Base-by-base conservation (phyloP, 2,329 filamentous ascomycete species). In the Exophiala oligosperma region DNA sequence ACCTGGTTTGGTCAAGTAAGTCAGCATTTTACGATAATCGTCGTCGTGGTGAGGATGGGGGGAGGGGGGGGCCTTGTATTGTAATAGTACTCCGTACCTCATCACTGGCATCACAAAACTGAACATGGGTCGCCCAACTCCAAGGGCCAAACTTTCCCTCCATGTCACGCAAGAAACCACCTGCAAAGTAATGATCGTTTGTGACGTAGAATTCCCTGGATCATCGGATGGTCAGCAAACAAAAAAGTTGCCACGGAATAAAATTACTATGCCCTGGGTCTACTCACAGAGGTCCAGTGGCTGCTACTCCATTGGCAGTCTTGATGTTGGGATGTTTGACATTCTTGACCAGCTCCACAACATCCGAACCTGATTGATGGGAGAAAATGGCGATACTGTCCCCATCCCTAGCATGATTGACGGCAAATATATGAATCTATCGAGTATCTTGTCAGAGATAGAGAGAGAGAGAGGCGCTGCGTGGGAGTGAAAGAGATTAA, bases 261-360 rank as follows among this genome's bases (percentile, higher is more conserved):
- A 1, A 17, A 17, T 17, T 17, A 17, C 17, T 17, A 17, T 17
- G 17, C 21, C 17, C 23, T 26, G 3, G 23, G 37, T 17, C 17
- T 40, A 17, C 44, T 47, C 44, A 63, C 61, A 58, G n/a, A 14
- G 58, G 49, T 1, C 61, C 58, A 2, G 47, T 59, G 1, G 57
- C 57, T 35, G 37, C 57, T 8, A 61, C 61, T 12, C 61, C 61
- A 40, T 63, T 63, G 17, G 61, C 61, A 1, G 61, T 61, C 46
- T 63, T 63, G 52, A 63, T 59, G 29, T 59, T 59, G 6, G 55
- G 52, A 52, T 63, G 61, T 32, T 58, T 63, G 52, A 61, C 58
- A 29, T 49, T 60, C 35, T 61, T 63, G 2, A 60, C 55, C 49
- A 63, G 47, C n/a, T 61, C 55, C 24, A 59, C 54, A 8, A 43